Percentiles rank a stretch among this genome's conserved stretches.
Conservation (phyloP, 2,329 filamentous ascomycete species). For the Xylariales sp. region DNA sequence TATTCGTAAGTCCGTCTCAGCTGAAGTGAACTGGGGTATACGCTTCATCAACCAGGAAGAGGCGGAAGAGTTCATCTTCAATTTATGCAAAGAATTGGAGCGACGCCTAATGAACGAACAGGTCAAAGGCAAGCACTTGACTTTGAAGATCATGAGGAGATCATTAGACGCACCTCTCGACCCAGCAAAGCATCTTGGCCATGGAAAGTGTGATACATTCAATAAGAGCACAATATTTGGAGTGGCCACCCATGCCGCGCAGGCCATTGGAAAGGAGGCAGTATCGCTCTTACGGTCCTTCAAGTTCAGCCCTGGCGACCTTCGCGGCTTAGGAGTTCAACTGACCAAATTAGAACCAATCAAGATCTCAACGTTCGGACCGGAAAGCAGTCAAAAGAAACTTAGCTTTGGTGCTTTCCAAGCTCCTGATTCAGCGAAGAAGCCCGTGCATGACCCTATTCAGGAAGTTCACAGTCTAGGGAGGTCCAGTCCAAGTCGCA, state of each 20-base stretch:
- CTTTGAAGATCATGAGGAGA: constrained; percentile 91
- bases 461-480: constrained; percentile 41
- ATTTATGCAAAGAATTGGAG: constrained; percentile 79
- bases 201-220: constrained; percentile 91
- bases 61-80: constrained; percentile 85
- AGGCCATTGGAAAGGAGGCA: constrained; percentile 73
- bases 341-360: constrained; percentile 87
- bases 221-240: constrained; percentile 84
- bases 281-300: constrained; percentile 78
- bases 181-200: constrained; percentile 87
- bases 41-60: constrained; percentile 89
- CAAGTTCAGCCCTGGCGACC: constrained; percentile 81
- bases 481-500: constrained; percentile 26
- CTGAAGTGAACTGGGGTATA: constrained; percentile 97
- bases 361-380: constrained; percentile 49
- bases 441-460: constrained; percentile 34
- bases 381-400: constrained; percentile 73
- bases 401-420: constrained; percentile 64
- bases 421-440: constrained; percentile 33
- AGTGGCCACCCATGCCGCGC: constrained; percentile 72
- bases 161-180: constrained; percentile 83
- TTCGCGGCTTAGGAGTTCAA: constrained; percentile 88
- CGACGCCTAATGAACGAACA: constrained; percentile 75
- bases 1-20: constrained; percentile 88
- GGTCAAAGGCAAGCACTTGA: constrained; percentile 83